These are phyloP conservation scores for Volvariella volvacea DNA, from an alignment of 1,284 basidiomycete genomes.

Conservation along the genomic window DNA sequence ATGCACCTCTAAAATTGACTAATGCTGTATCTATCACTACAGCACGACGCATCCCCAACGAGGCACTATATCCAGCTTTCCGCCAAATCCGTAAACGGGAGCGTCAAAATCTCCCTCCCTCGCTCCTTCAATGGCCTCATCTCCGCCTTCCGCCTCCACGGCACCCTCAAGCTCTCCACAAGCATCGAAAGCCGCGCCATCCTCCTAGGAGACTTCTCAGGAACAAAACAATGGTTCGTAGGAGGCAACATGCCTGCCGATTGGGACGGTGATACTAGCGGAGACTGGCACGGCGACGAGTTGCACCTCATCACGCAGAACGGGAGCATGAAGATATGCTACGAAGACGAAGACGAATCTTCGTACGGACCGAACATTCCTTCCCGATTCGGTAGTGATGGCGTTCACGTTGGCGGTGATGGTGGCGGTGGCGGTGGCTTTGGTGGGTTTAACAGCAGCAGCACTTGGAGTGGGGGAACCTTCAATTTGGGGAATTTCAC, in stretches of 20 bases:
- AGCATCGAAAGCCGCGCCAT: not conserved
- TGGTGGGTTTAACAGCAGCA: too few relatives aligned
- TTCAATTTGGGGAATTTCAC: too few relatives aligned
- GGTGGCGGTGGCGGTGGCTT: too few relatives aligned
- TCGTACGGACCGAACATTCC: too few relatives aligned
- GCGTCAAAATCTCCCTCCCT: slow-evolving; percentile 1
- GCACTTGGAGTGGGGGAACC: too few relatives aligned
- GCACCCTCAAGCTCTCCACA: slow-evolving; percentile 1
- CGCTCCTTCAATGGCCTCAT: slow-evolving; percentile 2
- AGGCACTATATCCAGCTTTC: not conserved
- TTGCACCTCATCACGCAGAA: not conserved
- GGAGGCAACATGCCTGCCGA: not conserved
- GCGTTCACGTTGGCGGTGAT: too few relatives aligned
- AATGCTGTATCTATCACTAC: too few relatives aligned
- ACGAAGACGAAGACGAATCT: too few relatives aligned
- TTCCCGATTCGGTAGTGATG: too few relatives aligned
- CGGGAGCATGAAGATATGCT: not conserved
- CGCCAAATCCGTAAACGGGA: slow-evolving; percentile 1
- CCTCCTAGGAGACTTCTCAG: not conserved
- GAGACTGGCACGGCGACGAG: not conserved
- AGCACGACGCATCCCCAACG: too few relatives aligned
- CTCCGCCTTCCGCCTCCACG: not conserved
- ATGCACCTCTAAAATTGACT: too few relatives aligned
- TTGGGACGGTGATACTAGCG: not conserved
- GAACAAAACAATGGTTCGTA: not conserved